Evolutionary conservation across 345 rosid species (phyloP).

Genomic region (Linum lewisii): DNA sequence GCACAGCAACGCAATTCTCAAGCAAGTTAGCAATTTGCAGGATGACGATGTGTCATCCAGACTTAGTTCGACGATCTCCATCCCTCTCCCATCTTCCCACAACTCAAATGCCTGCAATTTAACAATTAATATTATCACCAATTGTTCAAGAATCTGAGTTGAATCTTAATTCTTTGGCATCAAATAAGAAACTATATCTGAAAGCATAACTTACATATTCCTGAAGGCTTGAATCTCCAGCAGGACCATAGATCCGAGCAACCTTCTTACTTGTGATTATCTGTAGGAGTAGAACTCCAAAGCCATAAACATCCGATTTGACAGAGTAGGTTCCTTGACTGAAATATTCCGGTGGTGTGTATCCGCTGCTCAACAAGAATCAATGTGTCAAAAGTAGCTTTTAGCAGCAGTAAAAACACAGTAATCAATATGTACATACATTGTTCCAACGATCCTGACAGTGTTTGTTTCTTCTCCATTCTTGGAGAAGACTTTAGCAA

Average conservation of each 20-base stretch:
- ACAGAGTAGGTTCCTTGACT: not conserved
- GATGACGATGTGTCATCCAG: not conserved
- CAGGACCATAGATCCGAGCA: not conserved
- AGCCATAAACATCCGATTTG: not conserved
- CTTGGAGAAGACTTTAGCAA: not conserved
- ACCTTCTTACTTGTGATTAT: not conserved
- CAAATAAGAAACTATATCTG: not conserved
- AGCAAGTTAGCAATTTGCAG: not conserved
- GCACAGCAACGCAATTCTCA: not conserved
- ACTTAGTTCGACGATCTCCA: not conserved
- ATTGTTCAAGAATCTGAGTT: no score
- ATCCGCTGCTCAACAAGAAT: not conserved
- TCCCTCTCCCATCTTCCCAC: not conserved
- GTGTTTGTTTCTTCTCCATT: not conserved
- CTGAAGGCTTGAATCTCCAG: not conserved
- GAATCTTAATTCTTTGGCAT: no score
- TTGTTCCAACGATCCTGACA: constrained; percentile 1
- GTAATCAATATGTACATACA: not conserved
- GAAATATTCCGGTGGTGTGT: not conserved
- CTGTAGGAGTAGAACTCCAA: not conserved
- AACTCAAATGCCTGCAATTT: not conserved
- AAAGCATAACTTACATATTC: not conserved
- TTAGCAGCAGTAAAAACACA: not conserved
- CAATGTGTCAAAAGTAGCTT: not conserved
- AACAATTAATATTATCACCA: no score